phyloP scores from a whole-genome alignment of 2,329 filamentous ascomycete genomes.

The Triangularia setosa region DNA sequence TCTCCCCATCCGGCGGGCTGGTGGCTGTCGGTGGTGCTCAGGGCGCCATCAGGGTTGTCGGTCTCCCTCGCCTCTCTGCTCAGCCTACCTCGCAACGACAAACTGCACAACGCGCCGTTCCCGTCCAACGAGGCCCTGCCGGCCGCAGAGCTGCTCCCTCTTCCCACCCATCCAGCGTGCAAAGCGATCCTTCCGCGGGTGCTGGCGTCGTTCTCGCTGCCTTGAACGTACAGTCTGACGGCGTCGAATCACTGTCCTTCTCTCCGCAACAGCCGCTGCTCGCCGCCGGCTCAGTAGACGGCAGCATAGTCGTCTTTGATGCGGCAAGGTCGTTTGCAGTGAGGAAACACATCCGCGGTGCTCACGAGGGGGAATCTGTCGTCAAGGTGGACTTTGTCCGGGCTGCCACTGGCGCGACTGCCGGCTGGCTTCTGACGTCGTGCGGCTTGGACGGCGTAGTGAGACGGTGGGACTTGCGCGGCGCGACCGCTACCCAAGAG shows the following conservation, averaged over 20 bases:
- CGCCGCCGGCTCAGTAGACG: slow-evolving; percentile 66
- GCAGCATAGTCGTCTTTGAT: slow-evolving; percentile 82
- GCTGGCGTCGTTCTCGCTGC: slow-evolving; percentile 69
- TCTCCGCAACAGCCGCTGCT: slow-evolving; percentile 52
- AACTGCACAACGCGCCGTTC: background rate
- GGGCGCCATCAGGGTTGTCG: slow-evolving; percentile 79
- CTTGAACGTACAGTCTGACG: slow-evolving; percentile 69
- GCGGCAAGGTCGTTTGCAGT: slow-evolving; percentile 80
- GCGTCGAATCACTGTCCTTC: slow-evolving; percentile 75
- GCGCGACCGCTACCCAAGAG: slow-evolving; percentile 39
- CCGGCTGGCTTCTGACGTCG: slow-evolving; percentile 71
- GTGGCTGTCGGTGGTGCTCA: slow-evolving; percentile 84
- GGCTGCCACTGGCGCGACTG: slow-evolving; percentile 37
- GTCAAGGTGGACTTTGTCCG: slow-evolving; percentile 86
- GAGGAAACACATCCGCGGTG: slow-evolving; percentile 74
- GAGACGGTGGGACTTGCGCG: slow-evolving; percentile 76
- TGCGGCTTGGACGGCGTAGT: slow-evolving; percentile 92
- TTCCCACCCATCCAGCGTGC: slow-evolving; percentile 15
- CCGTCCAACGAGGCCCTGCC: slow-evolving; percentile 17
- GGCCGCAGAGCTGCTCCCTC: slow-evolving; percentile 23
- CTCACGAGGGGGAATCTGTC: slow-evolving; percentile 83
- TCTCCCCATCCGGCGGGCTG: slow-evolving; percentile 75
- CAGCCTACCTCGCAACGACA: slow-evolving; percentile 20
- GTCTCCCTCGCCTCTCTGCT: slow-evolving; percentile 62
- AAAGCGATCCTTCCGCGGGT: slow-evolving; percentile 1